Evolutionary conservation across 306 rosid species (phyloP).

Genomic region (Malus orientalis): DNA sequence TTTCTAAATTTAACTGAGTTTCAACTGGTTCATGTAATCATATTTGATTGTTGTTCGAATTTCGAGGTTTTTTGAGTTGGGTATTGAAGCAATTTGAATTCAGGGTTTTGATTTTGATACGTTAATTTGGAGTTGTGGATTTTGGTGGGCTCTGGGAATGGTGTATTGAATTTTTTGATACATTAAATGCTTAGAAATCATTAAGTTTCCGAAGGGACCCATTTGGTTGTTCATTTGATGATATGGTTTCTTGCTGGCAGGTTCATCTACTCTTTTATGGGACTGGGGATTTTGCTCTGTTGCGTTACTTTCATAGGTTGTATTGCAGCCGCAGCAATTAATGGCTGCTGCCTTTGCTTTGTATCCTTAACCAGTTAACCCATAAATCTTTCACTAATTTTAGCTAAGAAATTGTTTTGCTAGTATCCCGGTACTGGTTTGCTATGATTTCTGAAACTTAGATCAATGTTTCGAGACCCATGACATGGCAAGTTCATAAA

Average conservation of each 20-base stretch:
- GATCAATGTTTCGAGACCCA: background rate
- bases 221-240: background rate
- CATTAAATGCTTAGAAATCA: background rate
- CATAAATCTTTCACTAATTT: background rate
- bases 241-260: constrained; percentile 36
- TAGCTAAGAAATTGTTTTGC: constrained; percentile 9
- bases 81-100: background rate
- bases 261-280: constrained; percentile 87
- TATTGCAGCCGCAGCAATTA: constrained; percentile 78
- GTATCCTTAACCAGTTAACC: constrained; percentile 46
- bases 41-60: background rate
- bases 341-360: constrained; percentile 88
- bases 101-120: background rate
- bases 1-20: background rate
- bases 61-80: background rate
- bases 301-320: constrained; percentile 69
- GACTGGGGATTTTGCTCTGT: constrained; percentile 66
- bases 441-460: background rate
- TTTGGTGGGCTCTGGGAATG: background rate
- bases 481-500: background rate
- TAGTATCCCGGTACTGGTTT: background rate
- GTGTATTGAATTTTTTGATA: background rate
- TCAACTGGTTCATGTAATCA: background rate
- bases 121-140: background rate
- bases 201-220: background rate